Evolutionary conservation across 2,329 filamentous ascomycete species (phyloP).

Genomic region (Microsporum ferrugineum): DNA sequence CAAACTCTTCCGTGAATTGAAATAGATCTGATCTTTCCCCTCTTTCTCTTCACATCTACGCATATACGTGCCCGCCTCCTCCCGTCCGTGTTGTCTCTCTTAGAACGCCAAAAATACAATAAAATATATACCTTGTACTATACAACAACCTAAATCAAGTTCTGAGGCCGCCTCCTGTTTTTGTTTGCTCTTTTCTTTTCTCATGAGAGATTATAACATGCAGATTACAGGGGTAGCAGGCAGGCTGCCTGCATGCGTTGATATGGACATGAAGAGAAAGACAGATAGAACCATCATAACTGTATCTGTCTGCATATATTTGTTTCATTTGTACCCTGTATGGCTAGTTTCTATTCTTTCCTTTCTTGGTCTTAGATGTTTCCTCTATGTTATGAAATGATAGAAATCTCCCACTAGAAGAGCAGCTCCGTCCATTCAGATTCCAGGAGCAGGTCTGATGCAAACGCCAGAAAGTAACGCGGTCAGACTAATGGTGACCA

Average conservation of each 20-base stretch:
- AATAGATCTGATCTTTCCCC: not conserved
- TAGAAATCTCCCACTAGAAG: not conserved
- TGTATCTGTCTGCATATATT: not conserved
- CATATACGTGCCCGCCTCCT: not conserved
- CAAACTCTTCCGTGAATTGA: conserved; percentile 63
- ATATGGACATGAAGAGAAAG: not conserved
- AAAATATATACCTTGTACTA: conserved; percentile 1
- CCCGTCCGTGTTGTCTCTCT: not conserved
- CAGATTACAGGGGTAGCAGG: not conserved
- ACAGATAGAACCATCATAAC: not conserved
- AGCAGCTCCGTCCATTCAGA: no score
- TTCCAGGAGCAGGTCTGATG: no score
- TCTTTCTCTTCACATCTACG: not conserved
- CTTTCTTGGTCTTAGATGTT: not conserved
- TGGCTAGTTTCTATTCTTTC: not conserved
- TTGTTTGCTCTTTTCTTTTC: not conserved
- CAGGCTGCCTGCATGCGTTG: not conserved
- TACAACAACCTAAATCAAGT: not conserved
- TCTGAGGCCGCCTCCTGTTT: not conserved
- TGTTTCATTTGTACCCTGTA: not conserved
- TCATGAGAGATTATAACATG: not conserved
- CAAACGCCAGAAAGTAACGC: no score
- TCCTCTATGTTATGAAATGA: not conserved
- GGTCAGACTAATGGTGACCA: not conserved
- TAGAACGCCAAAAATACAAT: not conserved